phyloP scores from a whole-genome alignment of 1,284 basidiomycete genomes.

The Ustilago lituana region DNA sequence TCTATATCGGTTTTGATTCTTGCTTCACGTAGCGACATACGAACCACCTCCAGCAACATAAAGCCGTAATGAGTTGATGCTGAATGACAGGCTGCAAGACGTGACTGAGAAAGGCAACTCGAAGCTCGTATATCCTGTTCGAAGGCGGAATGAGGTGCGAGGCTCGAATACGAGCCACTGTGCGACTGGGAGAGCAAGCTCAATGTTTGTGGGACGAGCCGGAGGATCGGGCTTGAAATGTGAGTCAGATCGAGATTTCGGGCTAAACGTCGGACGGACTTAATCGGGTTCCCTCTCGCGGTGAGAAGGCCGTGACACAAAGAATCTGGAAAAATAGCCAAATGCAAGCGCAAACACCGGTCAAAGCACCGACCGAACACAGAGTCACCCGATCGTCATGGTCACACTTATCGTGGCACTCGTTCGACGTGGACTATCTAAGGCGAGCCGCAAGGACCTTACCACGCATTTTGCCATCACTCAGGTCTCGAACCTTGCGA shows the following conservation, averaged over 20 bases:
- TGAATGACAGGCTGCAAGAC: too few species aligned
- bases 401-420: neutral
- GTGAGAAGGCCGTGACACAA: too few species aligned
- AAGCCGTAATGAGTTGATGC: neutral
- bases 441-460: too few species aligned
- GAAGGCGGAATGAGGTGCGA: neutral
- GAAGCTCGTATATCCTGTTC: too few species aligned
- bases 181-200: too few species aligned
- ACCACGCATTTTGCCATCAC: too few species aligned
- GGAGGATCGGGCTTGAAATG: constrained; percentile 5
- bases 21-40: constrained; percentile 11
- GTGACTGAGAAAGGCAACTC: constrained; percentile 1
- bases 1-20: too few species aligned
- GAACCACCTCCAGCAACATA: constrained; percentile 16
- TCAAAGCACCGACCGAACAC: neutral
- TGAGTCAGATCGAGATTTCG: constrained; percentile 5
- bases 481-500: too few species aligned
- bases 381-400: neutral
- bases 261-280: constrained; percentile 16
- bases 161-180: neutral
- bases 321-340: too few species aligned
- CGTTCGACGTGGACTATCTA: neutral
- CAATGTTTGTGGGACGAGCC: neutral
- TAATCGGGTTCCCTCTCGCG: too few species aligned
- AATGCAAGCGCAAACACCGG: neutral